Conservation (phyloP, 1,284 basidiomycete genomes). For the Thecaphora thlaspeos region DNA sequence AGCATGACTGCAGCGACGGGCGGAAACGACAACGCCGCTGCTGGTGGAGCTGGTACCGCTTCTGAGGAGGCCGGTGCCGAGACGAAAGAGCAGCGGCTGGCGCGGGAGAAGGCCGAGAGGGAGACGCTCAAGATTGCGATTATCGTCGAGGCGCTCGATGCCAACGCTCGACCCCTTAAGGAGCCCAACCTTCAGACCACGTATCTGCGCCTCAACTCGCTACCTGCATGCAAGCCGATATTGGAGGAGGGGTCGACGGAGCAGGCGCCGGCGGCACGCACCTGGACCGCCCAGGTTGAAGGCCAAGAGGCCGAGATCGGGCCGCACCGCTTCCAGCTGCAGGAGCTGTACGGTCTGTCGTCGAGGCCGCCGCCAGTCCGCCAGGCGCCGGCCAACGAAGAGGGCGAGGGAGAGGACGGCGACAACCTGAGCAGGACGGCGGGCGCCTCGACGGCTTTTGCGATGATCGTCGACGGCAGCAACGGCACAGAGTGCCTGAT, state of each 20-base stretch:
- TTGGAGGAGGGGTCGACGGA: not conserved
- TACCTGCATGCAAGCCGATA: constrained; percentile 22
- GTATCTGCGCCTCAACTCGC: constrained; percentile 41
- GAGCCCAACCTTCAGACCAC: constrained; percentile 51
- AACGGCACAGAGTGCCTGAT: constrained; percentile 53
- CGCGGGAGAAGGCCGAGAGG: constrained; percentile 41
- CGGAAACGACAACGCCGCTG: too few species aligned
- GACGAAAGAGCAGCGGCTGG: constrained; percentile 38
- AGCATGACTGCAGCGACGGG: not conserved
- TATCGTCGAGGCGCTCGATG: constrained; percentile 53
- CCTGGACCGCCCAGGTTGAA: constrained; percentile 45
- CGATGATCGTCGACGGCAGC: constrained; percentile 25
- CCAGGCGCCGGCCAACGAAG: constrained; percentile 5
- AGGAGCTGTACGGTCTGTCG: constrained; percentile 53
- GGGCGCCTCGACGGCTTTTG: constrained; percentile 1
- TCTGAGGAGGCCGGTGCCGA: constrained; percentile 11
- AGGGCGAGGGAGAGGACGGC: constrained; percentile 10
- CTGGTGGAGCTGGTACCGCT: not conserved
- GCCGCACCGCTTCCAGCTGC: constrained; percentile 50
- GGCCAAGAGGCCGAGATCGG: constrained; percentile 54
- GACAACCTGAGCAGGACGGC: constrained; percentile 8
- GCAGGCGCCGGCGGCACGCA: constrained; percentile 2
- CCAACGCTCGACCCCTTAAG: constrained; percentile 36
- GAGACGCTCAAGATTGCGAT: constrained; percentile 50
- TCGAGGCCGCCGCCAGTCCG: constrained; percentile 36